Conservation (phyloP, 768 basidiomycete species). For the Multifurca ochricompacta region DNA sequence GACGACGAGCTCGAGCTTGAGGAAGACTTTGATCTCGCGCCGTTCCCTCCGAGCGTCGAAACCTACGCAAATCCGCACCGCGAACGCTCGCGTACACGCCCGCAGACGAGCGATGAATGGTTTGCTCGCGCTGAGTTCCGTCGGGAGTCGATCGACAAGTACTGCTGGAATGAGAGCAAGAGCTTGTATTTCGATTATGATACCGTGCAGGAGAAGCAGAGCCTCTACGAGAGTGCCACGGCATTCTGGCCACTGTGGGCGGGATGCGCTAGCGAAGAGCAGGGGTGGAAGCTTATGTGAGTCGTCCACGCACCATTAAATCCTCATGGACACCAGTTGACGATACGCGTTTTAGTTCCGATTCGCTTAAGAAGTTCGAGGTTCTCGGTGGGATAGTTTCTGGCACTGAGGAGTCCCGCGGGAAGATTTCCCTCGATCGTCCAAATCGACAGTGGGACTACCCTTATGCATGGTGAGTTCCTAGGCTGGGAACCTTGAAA, state of each 20-base stretch:
- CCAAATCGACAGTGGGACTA: conserved; percentile 99
- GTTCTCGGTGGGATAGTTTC: conserved; percentile 92
- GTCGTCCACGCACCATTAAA: conserved; percentile 28
- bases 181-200: conserved; percentile 96
- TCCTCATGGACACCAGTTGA: not conserved
- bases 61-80: conserved; percentile 56
- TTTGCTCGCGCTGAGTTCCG: conserved; percentile 82
- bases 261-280: conserved; percentile 93
- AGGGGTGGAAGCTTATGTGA: conserved; percentile 88
- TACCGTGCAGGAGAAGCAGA: conserved; percentile 83
- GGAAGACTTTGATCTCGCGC: conserved; percentile 84
- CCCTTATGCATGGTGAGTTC: conserved; percentile 68
- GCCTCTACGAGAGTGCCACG: conserved; percentile 94
- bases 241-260: conserved; percentile 96
- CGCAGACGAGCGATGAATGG: conserved; percentile 85
- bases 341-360: conserved; percentile 40
- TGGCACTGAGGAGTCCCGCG: conserved; percentile 93
- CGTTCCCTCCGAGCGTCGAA: conserved; percentile 80
- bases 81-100: conserved; percentile 48
- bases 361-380: conserved; percentile 92
- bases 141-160: conserved; percentile 80
- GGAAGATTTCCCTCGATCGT: conserved; percentile 89
- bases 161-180: conserved; percentile 96
- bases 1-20: conserved; percentile 87
- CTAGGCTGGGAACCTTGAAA: not conserved